Evolutionary conservation across 2,329 filamentous ascomycete genomes (phyloP), one percentile per base, ranked within the genome.

Genomic region (Calonectria honghensis): DNA sequence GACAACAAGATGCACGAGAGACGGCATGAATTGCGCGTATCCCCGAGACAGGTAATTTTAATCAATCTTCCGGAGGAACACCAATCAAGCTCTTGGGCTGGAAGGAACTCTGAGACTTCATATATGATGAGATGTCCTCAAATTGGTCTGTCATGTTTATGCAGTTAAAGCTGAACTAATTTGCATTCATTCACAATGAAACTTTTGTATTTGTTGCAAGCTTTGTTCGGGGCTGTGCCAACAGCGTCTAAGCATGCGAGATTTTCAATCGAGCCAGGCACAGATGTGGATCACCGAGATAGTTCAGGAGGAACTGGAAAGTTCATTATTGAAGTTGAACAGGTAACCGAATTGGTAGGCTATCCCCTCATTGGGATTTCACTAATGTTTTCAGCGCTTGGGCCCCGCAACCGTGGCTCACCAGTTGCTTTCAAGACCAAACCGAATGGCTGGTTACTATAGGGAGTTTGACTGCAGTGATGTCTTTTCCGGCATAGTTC

Each of bases 381-480:
- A 71, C 78, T 79, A n/a, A 81, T 57, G 41, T 16, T 61, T 24
- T 18, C n/a, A 80, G 80, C 61, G 69, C 31, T 70, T 63, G 61
- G 72, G 74, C 39, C 64, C 77, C 6, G 71, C 51, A 18, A 41
- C 68, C 41, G 71, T 84, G 11, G 68, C 80, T 54, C 78, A 75
- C 41, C 79, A 81, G 27, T 70, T 84, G 18, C 76, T 75, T 11
- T 68, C 71, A 16, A 77, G 74, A 24, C 72, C 76, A 32, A 64
- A 74, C 3, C 67, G 41, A 24, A 78, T 77, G 37, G 68, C 27
- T 39, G 68, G 73, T 24, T 76, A 75, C 13, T 84, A 81, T 66
- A 80, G 81, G 65, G 76, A 79, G 18, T 83, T 85, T 65, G 82
- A 85, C 68, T 85, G 84, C 35, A 79, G 81, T 50, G 83, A 85